phyloP scores from a whole-genome alignment of 2,329 filamentous ascomycete species.

The Tolypocladium sp. region DNA sequence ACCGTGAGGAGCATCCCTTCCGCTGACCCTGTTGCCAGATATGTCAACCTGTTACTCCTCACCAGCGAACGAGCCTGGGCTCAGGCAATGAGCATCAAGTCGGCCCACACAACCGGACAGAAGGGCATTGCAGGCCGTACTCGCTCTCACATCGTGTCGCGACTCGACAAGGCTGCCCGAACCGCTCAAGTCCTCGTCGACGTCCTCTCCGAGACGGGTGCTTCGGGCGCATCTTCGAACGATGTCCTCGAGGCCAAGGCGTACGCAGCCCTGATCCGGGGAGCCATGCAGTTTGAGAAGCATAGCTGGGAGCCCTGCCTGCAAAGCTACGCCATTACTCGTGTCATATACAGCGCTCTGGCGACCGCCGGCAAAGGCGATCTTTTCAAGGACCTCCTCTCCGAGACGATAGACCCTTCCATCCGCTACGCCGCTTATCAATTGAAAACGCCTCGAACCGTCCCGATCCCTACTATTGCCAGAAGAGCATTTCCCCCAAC shows the following conservation, averaged over 20 bases:
- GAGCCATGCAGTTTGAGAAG: constrained; percentile 77
- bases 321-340: constrained; percentile 63
- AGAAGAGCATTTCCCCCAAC: constrained; percentile 67
- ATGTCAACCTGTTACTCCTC: constrained; percentile 70
- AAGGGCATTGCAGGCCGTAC: constrained; percentile 72
- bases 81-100: constrained; percentile 90
- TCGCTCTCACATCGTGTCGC: constrained; percentile 80
- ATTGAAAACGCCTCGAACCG: constrained; percentile 75
- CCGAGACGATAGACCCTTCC: constrained; percentile 82
- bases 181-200: constrained; percentile 60
- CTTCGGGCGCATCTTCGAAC: constrained; percentile 55
- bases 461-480: constrained; percentile 70
- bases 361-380: constrained; percentile 54
- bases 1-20: not conserved
- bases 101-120: constrained; percentile 67
- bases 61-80: constrained; percentile 90
- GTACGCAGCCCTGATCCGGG: constrained; percentile 69
- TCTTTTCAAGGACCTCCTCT: constrained; percentile 75
- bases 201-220: constrained; percentile 52
- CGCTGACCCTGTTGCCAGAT: constrained; percentile 38
- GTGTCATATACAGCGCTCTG: constrained; percentile 76
- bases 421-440: constrained; percentile 94
- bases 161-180: constrained; percentile 69
- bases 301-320: constrained; percentile 77
- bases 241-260: constrained; percentile 81